phyloP scores from a whole-genome alignment of 257 asterid species.

The Rehmannia glutinosa region DNA sequence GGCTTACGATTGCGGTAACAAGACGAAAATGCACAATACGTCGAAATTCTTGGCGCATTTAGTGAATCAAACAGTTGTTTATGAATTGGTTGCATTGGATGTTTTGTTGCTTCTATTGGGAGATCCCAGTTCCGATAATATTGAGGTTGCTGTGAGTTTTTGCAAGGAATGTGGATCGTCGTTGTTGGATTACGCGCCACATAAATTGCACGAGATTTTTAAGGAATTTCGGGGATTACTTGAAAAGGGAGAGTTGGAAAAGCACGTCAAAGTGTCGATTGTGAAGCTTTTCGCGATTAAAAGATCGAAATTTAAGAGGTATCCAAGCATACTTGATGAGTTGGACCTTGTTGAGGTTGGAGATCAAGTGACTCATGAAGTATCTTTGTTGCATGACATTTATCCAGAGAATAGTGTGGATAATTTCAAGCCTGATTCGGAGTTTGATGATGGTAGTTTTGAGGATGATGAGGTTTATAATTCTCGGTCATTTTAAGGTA shows the following conservation, averaged over 20 bases:
- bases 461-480: background rate
- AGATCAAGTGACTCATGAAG: conserved; percentile 47
- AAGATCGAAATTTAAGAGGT: conserved; percentile 16
- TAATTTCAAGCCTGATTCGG: conserved; percentile 21
- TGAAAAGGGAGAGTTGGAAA: conserved; percentile 5
- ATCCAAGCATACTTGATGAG: conserved; percentile 10
- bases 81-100: conserved; percentile 9
- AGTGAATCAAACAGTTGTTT: conserved; percentile 32
- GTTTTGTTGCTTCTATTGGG: conserved; percentile 23
- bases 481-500: too few relatives aligned
- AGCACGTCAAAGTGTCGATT: conserved; percentile 12
- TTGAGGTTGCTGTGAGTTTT: conserved; percentile 36
- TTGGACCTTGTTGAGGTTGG: conserved; percentile 34
- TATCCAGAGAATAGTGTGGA: conserved; percentile 36
- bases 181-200: conserved; percentile 19
- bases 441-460: conserved; percentile 4
- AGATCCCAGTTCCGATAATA: conserved; percentile 21
- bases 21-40: background rate
- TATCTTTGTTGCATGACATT: conserved; percentile 31
- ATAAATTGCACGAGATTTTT: conserved; percentile 7
- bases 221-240: conserved; percentile 24
- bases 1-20: background rate
- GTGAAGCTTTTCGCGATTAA: conserved; percentile 21
- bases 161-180: conserved; percentile 27
- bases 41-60: conserved; percentile 29